A percentile compares a stretch with the other conserved stretches of the same genome.
These are phyloP conservation scores for Spirogloea muscicola DNA, from an alignment of 139 green algal genomes.

Conservation along the genomic window DNA sequence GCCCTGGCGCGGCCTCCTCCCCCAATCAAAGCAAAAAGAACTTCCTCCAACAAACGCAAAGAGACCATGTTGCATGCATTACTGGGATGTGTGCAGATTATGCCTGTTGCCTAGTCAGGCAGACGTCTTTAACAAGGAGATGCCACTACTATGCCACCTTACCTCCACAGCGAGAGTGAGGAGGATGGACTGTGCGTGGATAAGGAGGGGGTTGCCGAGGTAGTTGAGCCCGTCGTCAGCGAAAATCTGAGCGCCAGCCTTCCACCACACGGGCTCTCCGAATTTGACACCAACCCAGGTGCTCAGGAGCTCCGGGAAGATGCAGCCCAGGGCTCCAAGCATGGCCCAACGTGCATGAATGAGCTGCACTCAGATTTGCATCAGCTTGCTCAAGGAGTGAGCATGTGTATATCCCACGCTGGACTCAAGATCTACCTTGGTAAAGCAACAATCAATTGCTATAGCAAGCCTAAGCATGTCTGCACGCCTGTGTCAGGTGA, in stretches of 20 bases:
- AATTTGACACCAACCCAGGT: no score
- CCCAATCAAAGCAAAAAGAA: background rate
- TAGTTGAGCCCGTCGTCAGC: conserved; percentile 61
- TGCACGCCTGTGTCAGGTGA: no score
- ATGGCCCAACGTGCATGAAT: conserved; percentile 97
- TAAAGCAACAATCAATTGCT: no score
- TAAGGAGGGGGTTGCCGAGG: conserved; percentile 80
- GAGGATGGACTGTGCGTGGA: conserved; percentile 93
- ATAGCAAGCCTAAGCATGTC: no score
- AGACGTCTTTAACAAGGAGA: no score
- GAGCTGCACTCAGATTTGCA: no score
- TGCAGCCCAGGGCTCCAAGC: conserved; percentile 84
- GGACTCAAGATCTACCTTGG: no score
- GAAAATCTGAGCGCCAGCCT: conserved; percentile 82
- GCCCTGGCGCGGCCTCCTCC: background rate
- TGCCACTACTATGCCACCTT: background rate
- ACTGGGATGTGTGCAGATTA: background rate
- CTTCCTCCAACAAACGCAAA: no score
- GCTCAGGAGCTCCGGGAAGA: conserved; percentile 77
- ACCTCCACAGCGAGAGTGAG: conserved; percentile 78
- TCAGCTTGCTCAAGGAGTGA: no score
- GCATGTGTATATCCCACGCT: no score
- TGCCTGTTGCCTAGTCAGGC: background rate
- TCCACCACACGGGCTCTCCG: conserved; percentile 78
- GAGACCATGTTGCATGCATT: no score